Evolutionary conservation across 2,329 filamentous ascomycete genomes (phyloP).

Genomic region (Monilinia vaccinii-corymbosi): DNA sequence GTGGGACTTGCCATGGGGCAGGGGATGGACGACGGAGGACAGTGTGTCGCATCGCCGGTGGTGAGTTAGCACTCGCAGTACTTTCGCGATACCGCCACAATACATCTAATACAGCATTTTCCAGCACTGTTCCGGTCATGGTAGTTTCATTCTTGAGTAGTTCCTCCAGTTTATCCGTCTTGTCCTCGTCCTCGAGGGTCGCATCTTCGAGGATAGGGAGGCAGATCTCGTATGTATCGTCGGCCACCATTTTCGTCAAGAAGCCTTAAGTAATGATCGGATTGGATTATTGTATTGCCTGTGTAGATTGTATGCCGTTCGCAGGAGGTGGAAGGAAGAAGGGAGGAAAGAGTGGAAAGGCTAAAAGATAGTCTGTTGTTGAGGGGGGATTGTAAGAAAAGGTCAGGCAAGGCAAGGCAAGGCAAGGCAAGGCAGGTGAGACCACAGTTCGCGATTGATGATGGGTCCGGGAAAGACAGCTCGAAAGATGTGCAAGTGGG

Average conservation of each 20-base stretch:
- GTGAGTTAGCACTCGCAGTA: slow-evolving; percentile 58
- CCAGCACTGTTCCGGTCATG: slow-evolving; percentile 66
- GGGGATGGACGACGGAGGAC: slow-evolving; percentile 86
- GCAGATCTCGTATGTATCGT: slow-evolving; percentile 86
- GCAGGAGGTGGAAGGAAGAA: not conserved
- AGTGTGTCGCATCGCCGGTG: slow-evolving; percentile 78
- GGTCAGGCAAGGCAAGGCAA: not conserved
- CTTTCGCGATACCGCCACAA: slow-evolving; percentile 76
- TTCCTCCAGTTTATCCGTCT: slow-evolving; percentile 84
- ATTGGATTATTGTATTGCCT: slow-evolving; percentile 2
- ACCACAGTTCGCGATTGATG: slow-evolving; percentile 10
- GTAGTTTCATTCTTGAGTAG: slow-evolving; percentile 71
- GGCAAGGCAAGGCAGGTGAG: slow-evolving; percentile 1
- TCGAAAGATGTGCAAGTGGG: not conserved
- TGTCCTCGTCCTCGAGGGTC: slow-evolving; percentile 84
- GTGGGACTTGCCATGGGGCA: slow-evolving; percentile 77
- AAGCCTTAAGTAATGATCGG: not conserved
- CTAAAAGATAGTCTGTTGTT: not conserved
- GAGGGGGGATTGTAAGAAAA: not conserved
- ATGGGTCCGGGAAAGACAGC: slow-evolving; percentile 6
- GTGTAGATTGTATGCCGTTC: not conserved
- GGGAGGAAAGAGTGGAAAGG: not conserved
- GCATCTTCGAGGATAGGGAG: slow-evolving; percentile 79
- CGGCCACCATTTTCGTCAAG: slow-evolving; percentile 63
- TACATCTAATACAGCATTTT: slow-evolving; percentile 84